Conservation (phyloP, 805 yeast genomes). For the Candida xyloterini region DNA sequence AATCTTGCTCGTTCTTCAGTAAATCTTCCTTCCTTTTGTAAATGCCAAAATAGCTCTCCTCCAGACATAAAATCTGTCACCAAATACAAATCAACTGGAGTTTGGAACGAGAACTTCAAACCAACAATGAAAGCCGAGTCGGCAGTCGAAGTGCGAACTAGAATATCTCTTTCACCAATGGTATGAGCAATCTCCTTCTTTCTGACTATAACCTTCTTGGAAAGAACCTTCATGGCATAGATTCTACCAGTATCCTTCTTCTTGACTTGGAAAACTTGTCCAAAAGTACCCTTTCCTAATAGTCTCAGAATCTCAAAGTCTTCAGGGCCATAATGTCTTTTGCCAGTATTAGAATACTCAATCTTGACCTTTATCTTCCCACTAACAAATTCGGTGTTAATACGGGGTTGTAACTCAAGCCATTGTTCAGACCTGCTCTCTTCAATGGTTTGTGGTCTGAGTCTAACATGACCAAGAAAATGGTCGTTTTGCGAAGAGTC, state of each 20-base stretch:
- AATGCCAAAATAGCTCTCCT: conserved; percentile 74
- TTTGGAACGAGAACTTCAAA: conserved; percentile 92
- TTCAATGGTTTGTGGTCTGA: conserved; percentile 58
- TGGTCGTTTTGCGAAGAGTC: conserved; percentile 80
- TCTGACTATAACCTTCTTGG: conserved; percentile 91
- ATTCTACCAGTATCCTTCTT: conserved; percentile 86
- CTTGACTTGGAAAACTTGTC: conserved; percentile 94
- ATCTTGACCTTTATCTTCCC: conserved; percentile 78
- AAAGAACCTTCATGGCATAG: conserved; percentile 95
- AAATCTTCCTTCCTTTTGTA: conserved; percentile 95
- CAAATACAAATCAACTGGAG: conserved; percentile 85
- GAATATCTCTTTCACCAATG: conserved; percentile 91
- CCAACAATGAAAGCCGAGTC: conserved; percentile 86
- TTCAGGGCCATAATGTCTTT: conserved; percentile 84
- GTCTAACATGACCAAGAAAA: conserved; percentile 80
- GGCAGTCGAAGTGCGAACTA: conserved; percentile 87
- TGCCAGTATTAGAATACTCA: conserved; percentile 65
- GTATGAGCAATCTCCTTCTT: conserved; percentile 98
- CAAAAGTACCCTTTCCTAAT: conserved; percentile 95
- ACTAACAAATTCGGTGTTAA: conserved; percentile 67
- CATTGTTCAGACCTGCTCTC: conserved; percentile 57
- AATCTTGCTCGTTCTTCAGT: conserved; percentile 92
- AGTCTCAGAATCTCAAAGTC: conserved; percentile 91
- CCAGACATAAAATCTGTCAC: conserved; percentile 98
- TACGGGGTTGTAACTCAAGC: conserved; percentile 71